Percentiles rank a stretch among this genome's conserved stretches.
These are phyloP conservation scores for Anethum foeniculum DNA, from an alignment of 140 eudicot species.

Conservation along the genomic window DNA sequence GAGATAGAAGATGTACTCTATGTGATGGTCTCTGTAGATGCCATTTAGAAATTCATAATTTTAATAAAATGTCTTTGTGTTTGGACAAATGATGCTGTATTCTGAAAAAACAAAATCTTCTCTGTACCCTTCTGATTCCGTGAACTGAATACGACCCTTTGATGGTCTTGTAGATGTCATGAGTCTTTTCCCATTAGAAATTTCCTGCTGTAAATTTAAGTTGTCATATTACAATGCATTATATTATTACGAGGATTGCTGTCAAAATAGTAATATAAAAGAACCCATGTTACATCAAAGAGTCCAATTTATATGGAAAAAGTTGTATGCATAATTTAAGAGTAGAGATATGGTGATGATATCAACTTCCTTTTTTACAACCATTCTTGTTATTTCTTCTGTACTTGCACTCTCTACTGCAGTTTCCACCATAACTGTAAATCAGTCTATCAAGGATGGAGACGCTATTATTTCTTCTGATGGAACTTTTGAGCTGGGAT, in stretches of 20 bases:
- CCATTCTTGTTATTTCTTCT: conserved; percentile 1
- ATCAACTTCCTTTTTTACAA: background rate
- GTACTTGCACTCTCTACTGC: conserved; percentile 13
- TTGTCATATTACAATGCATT: background rate
- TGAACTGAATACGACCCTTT: background rate
- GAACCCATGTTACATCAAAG: background rate
- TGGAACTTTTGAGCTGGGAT: conserved; percentile 11
- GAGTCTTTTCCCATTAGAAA: too few relatives aligned
- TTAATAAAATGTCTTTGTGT: background rate
- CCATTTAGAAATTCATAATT: background rate
- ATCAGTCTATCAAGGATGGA: background rate
- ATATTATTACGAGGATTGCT: background rate
- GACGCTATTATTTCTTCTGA: background rate
- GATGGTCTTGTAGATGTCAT: background rate
- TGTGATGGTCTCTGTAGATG: background rate
- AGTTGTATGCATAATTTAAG: background rate
- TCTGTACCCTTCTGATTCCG: background rate
- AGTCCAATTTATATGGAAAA: background rate
- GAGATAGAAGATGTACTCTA: background rate
- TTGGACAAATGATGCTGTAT: background rate
- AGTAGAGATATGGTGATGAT: background rate
- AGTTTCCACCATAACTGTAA: background rate
- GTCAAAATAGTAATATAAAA: background rate
- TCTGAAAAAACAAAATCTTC: background rate
- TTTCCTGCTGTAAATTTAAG: background rate